Conservation (phyloP, 192 early-diverging fungal genomes). For the Piromyces sp. region DNA sequence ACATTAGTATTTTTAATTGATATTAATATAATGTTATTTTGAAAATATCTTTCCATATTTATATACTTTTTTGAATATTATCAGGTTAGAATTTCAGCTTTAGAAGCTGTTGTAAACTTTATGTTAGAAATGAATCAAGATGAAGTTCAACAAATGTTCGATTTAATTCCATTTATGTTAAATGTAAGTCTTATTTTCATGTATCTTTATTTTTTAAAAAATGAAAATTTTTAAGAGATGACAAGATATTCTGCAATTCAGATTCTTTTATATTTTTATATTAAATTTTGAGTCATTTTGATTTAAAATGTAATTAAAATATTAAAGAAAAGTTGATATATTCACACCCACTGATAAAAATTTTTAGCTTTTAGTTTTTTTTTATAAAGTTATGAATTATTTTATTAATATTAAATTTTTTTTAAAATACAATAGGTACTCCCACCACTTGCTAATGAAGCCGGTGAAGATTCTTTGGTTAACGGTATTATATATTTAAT, state of each 20-base stretch:
- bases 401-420: neutral
- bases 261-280: neutral
- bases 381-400: neutral
- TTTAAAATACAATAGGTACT: neutral
- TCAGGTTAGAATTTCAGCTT: conserved; percentile 20
- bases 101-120: conserved; percentile 14
- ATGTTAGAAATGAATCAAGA: neutral
- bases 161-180: neutral
- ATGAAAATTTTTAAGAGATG: neutral
- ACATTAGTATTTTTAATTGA: too few relatives aligned
- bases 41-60: too few relatives aligned
- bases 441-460: neutral
- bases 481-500: conserved; percentile 60
- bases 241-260: neutral
- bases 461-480: conserved; percentile 39
- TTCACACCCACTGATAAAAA: neutral
- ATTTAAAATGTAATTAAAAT: neutral
- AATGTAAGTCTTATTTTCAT: neutral
- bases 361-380: too few relatives aligned
- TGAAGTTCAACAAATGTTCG: neutral
- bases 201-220: too few relatives aligned
- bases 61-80: neutral
- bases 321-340: neutral
- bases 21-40: too few relatives aligned
- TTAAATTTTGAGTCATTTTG: neutral